These are phyloP conservation scores for Prototheca stagnorum DNA, from an alignment of 163 green algal species.

Conservation along the genomic window DNA sequence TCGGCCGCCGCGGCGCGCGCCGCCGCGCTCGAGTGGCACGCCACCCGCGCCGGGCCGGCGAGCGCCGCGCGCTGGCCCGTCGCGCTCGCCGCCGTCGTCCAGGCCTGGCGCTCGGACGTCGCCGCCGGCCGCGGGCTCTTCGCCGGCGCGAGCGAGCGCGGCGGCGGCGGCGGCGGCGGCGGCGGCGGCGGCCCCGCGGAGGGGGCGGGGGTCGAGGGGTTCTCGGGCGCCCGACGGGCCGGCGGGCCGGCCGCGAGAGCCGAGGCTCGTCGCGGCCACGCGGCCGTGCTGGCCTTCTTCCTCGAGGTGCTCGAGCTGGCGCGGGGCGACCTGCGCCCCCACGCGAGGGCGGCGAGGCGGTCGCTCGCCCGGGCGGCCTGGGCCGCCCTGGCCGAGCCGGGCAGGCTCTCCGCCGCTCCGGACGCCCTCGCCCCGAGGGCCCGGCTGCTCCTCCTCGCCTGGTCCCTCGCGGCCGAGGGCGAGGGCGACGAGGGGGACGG, in stretches of 20 bases:
- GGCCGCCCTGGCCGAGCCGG: conserved; percentile 17
- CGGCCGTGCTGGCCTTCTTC: conserved; percentile 40
- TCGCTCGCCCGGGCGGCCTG: conserved; percentile 10
- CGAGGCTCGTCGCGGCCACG: conserved; percentile 24
- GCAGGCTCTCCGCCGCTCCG: conserved; percentile 31
- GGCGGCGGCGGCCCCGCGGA: neutral
- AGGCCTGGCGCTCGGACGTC: conserved; percentile 34
- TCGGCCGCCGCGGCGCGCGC: no score
- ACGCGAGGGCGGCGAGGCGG: neutral
- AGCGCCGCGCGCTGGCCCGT: no score
- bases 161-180: neutral
- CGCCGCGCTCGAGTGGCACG: no score
- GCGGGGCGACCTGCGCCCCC: conserved; percentile 3
- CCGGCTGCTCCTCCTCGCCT: conserved; percentile 34
- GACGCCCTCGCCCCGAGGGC: conserved; percentile 32
- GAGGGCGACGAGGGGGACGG: conserved; percentile 9
- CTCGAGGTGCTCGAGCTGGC: conserved; percentile 15
- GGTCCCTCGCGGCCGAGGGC: no score
- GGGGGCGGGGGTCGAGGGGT: neutral
- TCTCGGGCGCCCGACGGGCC: neutral
- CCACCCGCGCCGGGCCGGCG: no score
- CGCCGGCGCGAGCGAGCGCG: conserved; percentile 10
- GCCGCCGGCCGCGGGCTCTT: conserved; percentile 41
- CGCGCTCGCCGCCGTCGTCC: no score
- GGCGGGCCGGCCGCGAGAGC: neutral